phyloP scores from a whole-genome alignment of 2,329 filamentous ascomycete genomes.

The Aspergillus sojae region DNA sequence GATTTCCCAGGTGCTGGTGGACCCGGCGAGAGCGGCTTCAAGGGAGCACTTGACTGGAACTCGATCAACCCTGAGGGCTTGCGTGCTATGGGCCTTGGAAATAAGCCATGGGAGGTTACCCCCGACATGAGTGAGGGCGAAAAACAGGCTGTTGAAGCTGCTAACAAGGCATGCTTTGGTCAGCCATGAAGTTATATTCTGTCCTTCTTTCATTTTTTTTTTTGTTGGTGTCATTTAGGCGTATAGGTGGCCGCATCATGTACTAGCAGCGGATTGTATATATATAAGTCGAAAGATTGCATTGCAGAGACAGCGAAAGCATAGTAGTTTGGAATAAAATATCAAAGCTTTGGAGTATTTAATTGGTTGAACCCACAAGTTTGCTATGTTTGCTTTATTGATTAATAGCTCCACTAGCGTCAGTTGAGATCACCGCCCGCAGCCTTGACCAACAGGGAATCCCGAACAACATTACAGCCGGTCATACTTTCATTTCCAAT shows the following conservation, averaged over 20 bases:
- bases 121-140: conserved; percentile 54
- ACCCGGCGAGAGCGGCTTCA: conserved; percentile 44
- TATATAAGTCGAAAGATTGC: background rate
- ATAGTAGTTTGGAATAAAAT: background rate
- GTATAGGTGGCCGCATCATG: background rate
- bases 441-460: conserved; percentile 2
- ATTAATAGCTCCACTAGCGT: background rate
- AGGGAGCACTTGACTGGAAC: conserved; percentile 42
- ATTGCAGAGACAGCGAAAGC: too few species aligned
- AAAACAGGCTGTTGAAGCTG: conserved; percentile 52
- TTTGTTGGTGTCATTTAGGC: background rate
- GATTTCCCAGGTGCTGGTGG: conserved; percentile 67
- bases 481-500: conserved; percentile 18
- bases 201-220: background rate
- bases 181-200: background rate
- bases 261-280: background rate
- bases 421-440: conserved; percentile 25
- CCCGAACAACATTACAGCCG: conserved; percentile 5
- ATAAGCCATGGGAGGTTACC: conserved; percentile 52
- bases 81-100: conserved; percentile 58
- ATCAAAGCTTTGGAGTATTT: background rate
- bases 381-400: background rate
- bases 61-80: conserved; percentile 51
- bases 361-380: background rate
- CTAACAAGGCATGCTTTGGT: conserved; percentile 59